Percentiles rank a stretch among this genome's conserved stretches.
These are phyloP conservation scores for Ramaria rubella DNA, from an alignment of 768 basidiomycete genomes.

Conservation along the genomic window DNA sequence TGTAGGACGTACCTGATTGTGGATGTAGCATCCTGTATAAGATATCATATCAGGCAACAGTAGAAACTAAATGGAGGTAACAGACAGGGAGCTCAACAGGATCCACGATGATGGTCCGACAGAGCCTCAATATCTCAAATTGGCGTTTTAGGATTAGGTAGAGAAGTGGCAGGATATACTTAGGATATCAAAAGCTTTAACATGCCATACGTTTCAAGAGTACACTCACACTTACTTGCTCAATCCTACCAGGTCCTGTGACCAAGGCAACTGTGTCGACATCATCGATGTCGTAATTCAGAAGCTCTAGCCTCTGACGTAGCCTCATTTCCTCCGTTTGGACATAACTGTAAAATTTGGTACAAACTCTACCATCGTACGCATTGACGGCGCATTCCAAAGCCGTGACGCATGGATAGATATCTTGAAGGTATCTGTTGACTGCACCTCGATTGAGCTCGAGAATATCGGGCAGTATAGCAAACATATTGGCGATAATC, in stretches of 20 bases:
- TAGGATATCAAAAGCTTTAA: background rate
- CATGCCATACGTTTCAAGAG: background rate
- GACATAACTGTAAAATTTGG: slow-evolving; percentile 16
- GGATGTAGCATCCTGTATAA: background rate
- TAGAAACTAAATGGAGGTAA: too few relatives aligned
- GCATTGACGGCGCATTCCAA: background rate
- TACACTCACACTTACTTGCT: slow-evolving; percentile 19
- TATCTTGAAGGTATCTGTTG: background rate
- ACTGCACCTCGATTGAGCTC: background rate
- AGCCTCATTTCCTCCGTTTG: slow-evolving; percentile 23
- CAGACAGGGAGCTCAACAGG: slow-evolving; percentile 19
- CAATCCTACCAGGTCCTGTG: slow-evolving; percentile 21
- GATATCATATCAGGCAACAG: background rate
- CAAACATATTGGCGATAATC: background rate
- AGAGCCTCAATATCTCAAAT: slow-evolving; percentile 19
- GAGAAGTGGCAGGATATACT: slow-evolving; percentile 14
- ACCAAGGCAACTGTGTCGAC: slow-evolving; percentile 23
- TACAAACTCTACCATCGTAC: background rate
- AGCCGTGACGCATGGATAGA: background rate
- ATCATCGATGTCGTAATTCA: slow-evolving; percentile 25
- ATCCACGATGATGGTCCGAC: slow-evolving; percentile 21
- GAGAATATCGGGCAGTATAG: background rate
- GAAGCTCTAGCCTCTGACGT: slow-evolving; percentile 16
- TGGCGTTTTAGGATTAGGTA: slow-evolving; percentile 16
- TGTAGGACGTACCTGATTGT: slow-evolving; percentile 6